A percentile compares a stretch with the other conserved stretches of the same genome.
phyloP scores from a whole-genome alignment of 1,284 basidiomycete species.

The Ganoderma boninense region DNA sequence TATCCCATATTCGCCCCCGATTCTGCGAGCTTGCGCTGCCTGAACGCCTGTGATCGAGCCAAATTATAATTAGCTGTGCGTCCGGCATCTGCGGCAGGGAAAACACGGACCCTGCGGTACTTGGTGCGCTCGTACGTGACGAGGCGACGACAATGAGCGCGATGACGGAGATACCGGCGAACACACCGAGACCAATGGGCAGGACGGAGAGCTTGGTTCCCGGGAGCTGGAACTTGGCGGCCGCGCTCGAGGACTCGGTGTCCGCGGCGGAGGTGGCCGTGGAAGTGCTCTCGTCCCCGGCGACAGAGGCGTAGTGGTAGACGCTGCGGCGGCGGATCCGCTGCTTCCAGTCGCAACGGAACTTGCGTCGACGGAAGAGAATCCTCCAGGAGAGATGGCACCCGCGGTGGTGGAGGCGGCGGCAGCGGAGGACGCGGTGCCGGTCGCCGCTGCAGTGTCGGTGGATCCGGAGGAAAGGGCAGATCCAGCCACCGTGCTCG shows the following conservation, averaged over 20 bases:
- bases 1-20: conserved; percentile 66
- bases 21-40: conserved; percentile 77
- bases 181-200: conserved; percentile 82
- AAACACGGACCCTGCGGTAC: conserved; percentile 71
- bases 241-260: conserved; percentile 48
- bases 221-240: conserved; percentile 65
- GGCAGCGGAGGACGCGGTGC: conserved; percentile 9
- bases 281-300: neutral
- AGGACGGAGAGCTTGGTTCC: conserved; percentile 78
- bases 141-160: conserved; percentile 80
- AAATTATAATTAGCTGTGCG: neutral
- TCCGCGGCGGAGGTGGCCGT: conserved; percentile 47
- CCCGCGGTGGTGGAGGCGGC: conserved; percentile 12
- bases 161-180: conserved; percentile 83
- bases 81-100: too few species aligned
- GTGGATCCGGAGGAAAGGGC: conserved; percentile 10
- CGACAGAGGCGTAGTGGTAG: conserved; percentile 23
- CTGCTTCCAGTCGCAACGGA: conserved; percentile 21
- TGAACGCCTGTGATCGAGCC: conserved; percentile 64
- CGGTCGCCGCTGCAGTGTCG: conserved; percentile 16
- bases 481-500: neutral
- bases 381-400: conserved; percentile 25
- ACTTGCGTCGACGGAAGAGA: conserved; percentile 22
- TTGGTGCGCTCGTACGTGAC: conserved; percentile 86
- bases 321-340: conserved; percentile 21